Conservation (phyloP, 2,329 filamentous ascomycete genomes). For the Alternaria alternata region DNA sequence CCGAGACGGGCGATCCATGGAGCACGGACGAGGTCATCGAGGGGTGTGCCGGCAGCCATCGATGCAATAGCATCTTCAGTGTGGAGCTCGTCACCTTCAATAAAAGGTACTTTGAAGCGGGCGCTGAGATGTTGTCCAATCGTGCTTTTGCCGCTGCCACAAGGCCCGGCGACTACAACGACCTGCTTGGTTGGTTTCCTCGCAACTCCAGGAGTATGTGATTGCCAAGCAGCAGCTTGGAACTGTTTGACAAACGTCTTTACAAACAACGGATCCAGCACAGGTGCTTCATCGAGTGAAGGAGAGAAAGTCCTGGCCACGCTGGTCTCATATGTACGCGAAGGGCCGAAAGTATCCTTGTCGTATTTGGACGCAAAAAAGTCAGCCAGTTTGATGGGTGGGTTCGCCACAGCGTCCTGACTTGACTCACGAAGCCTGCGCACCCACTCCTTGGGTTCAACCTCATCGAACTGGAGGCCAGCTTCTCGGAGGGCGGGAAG, state of each 20-base stretch:
- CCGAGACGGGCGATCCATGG: conserved; percentile 4
- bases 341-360: conserved; percentile 20
- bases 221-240: conserved; percentile 23
- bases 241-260: conserved; percentile 34
- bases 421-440: conserved; percentile 53
- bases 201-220: background rate
- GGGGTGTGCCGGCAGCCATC: conserved; percentile 42
- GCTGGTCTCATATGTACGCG: conserved; percentile 26
- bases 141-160: conserved; percentile 55
- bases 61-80: conserved; percentile 42
- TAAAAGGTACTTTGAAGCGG: conserved; percentile 43
- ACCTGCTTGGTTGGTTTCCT: conserved; percentile 27
- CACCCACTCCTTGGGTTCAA: conserved; percentile 37
- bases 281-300: conserved; percentile 24
- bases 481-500: conserved; percentile 59
- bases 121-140: conserved; percentile 44
- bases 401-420: conserved; percentile 59
- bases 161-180: conserved; percentile 52
- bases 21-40: conserved; percentile 20
- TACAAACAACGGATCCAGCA: conserved; percentile 25
- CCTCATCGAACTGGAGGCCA: conserved; percentile 45
- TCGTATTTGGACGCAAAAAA: conserved; percentile 64
- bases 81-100: conserved; percentile 56
- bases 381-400: conserved; percentile 62
- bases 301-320: conserved; percentile 25